Evolutionary conservation across 352 stramenopile species (phyloP).

Genomic region (Globisporangium takayamanum): DNA sequence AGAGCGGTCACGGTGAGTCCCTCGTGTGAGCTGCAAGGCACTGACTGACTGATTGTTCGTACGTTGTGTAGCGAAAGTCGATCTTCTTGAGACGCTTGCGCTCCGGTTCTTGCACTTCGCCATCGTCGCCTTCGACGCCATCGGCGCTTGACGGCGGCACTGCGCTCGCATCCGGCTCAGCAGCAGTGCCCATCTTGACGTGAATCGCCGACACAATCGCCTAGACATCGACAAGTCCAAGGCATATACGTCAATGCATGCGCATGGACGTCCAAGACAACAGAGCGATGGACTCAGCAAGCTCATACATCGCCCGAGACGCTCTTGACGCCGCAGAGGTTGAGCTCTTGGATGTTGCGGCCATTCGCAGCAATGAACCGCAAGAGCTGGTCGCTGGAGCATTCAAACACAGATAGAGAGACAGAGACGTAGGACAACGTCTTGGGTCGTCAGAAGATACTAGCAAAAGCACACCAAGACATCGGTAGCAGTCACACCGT

Average conservation of each 20-base stretch:
- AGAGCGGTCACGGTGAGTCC: neutral
- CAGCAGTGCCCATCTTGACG: slow-evolving; percentile 64
- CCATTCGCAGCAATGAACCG: slow-evolving; percentile 64
- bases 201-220: slow-evolving; percentile 71
- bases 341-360: slow-evolving; percentile 82
- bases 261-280: neutral
- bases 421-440: neutral
- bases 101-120: slow-evolving; percentile 51
- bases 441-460: no score
- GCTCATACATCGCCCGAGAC: slow-evolving; percentile 63
- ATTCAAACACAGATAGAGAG: neutral
- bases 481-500: neutral
- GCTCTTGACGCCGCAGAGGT: slow-evolving; percentile 84
- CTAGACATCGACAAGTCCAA: slow-evolving; percentile 10
- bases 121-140: slow-evolving; percentile 8
- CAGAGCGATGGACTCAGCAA: neutral
- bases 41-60: slow-evolving; percentile 1
- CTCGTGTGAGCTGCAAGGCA: neutral
- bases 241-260: neutral
- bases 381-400: slow-evolving; percentile 66
- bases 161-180: slow-evolving; percentile 19
- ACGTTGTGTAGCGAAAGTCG: slow-evolving; percentile 87
- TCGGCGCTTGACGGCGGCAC: slow-evolving; percentile 2
- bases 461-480: neutral
- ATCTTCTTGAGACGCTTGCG: slow-evolving; percentile 86